Conservation (phyloP, 1,139 yeast genomes). For the Suzukiozyma palmioleophila region DNA sequence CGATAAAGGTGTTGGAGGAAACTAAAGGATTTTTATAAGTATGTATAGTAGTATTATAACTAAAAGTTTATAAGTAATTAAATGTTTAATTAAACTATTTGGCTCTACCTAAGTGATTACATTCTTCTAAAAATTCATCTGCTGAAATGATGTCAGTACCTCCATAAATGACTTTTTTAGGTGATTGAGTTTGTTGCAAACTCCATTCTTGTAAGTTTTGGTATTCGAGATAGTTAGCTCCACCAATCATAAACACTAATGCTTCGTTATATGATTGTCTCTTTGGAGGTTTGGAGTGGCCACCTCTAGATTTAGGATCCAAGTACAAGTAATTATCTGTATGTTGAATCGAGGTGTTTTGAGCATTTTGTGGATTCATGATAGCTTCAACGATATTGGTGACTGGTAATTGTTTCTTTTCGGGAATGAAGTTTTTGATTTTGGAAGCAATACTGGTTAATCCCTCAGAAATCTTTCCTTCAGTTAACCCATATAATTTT, state of each 20-base stretch:
- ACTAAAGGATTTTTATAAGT: constrained; percentile 43
- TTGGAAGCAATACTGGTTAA: constrained; percentile 87
- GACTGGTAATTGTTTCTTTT: constrained; percentile 79
- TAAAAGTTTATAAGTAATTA: background rate
- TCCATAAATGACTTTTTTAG: constrained; percentile 71
- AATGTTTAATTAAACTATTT: background rate
- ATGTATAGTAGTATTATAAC: constrained; percentile 2
- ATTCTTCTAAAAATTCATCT: constrained; percentile 66
- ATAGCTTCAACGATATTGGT: constrained; percentile 89
- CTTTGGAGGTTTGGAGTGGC: constrained; percentile 84
- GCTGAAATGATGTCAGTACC: constrained; percentile 82
- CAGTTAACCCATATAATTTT: constrained; percentile 76
- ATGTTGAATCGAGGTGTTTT: constrained; percentile 54
- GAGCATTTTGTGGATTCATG: constrained; percentile 73
- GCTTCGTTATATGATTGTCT: constrained; percentile 79
- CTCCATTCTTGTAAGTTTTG: constrained; percentile 90
- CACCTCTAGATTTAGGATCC: constrained; percentile 89
- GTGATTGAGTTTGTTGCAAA: constrained; percentile 35
- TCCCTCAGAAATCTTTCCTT: constrained; percentile 72
- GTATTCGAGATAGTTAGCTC: constrained; percentile 92
- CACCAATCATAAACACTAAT: constrained; percentile 90
- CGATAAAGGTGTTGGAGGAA: constrained; percentile 69
- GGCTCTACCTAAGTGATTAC: constrained; percentile 49
- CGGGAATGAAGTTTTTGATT: constrained; percentile 82
- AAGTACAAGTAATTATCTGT: constrained; percentile 89